A percentile compares a stretch with the other conserved stretches of the same genome.
Evolutionary conservation across 1,139 yeast species (phyloP).

Genomic region (Yamadazyma triangularis): DNA sequence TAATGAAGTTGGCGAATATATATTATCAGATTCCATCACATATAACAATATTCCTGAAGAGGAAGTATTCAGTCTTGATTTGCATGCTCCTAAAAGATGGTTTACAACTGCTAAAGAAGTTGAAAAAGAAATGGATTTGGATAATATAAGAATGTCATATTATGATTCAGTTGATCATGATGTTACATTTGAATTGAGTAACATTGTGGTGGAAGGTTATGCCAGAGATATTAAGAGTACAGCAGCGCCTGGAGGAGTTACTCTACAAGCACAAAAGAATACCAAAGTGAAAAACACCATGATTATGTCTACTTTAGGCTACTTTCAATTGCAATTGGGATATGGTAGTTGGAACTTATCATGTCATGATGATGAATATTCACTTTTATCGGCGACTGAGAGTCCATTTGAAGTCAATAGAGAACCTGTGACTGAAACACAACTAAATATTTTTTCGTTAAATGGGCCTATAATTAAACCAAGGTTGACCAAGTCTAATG

Average conservation of each 20-base stretch:
- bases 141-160: constrained; percentile 46
- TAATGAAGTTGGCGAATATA: constrained; percentile 28
- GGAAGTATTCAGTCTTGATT: constrained; percentile 49
- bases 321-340: constrained; percentile 63
- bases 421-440: constrained; percentile 12
- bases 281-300: constrained; percentile 42
- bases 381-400: constrained; percentile 33
- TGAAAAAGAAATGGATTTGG: constrained; percentile 47
- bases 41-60: constrained; percentile 40
- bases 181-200: constrained; percentile 31
- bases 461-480: constrained; percentile 48
- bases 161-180: constrained; percentile 11
- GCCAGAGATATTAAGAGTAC: constrained; percentile 42
- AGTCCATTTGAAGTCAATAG: constrained; percentile 25
- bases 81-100: constrained; percentile 70
- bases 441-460: constrained; percentile 31
- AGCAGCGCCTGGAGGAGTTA: constrained; percentile 47
- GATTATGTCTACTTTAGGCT: constrained; percentile 72
- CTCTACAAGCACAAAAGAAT: constrained; percentile 32
- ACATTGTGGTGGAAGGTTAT: constrained; percentile 67
- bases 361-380: constrained; percentile 22
- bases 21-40: not conserved
- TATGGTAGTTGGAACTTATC: constrained; percentile 64
- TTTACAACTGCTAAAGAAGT: constrained; percentile 41
- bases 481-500: constrained; percentile 25